These are phyloP conservation scores for Diplosphaera chodatii DNA, from an alignment of 139 green algal species.

Conservation along the genomic window DNA sequence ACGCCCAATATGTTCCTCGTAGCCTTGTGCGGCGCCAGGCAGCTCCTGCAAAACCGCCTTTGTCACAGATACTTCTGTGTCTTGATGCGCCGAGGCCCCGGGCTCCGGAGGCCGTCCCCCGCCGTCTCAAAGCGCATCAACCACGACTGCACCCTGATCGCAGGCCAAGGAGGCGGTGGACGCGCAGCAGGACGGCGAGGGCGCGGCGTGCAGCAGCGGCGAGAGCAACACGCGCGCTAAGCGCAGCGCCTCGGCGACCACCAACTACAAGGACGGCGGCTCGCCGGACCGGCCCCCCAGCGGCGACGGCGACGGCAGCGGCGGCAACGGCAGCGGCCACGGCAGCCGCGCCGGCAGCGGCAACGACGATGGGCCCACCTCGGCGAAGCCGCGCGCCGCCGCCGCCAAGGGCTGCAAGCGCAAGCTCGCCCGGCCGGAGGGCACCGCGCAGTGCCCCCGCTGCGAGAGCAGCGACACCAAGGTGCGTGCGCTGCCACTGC, in stretches of 20 bases:
- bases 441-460: constrained; percentile 59
- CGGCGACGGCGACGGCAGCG: neutral
- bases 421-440: constrained; percentile 35
- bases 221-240: neutral
- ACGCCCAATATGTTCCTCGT: too few relatives aligned
- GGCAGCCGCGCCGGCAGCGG: neutral
- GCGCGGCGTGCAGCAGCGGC: neutral
- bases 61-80: too few relatives aligned
- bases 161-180: neutral
- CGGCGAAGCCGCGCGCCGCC: neutral
- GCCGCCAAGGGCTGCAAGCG: constrained; percentile 3
- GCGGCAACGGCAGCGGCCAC: neutral
- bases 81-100: too few relatives aligned
- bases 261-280: neutral
- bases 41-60: too few relatives aligned
- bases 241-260: neutral
- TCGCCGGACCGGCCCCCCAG: too few relatives aligned
- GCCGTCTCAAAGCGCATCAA: too few relatives aligned
- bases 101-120: too few relatives aligned
- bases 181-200: neutral
- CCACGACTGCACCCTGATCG: too few relatives aligned
- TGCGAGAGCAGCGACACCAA: constrained; percentile 83
- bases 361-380: neutral
- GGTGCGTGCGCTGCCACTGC: too few relatives aligned
- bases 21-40: too few relatives aligned